Evolutionary conservation across 2,329 filamentous ascomycete genomes (phyloP).

Genomic region (Penicillium sp.): DNA sequence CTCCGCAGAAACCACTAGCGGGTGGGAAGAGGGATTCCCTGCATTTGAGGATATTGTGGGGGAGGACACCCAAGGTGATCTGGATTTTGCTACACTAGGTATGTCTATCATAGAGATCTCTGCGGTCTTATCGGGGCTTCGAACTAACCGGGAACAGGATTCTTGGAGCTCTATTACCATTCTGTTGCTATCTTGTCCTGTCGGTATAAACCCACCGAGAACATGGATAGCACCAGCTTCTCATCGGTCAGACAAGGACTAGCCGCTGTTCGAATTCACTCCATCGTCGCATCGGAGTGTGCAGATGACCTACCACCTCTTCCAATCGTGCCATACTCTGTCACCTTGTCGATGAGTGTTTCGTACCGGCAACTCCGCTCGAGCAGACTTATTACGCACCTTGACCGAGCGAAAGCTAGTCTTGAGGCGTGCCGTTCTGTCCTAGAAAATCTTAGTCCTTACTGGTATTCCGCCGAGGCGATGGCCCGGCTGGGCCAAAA

Average conservation of each 20-base stretch:
- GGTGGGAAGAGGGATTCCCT: slow-evolving; percentile 42
- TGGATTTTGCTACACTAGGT: slow-evolving; percentile 34
- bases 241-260: slow-evolving; percentile 56
- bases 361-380: slow-evolving; percentile 57
- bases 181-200: slow-evolving; percentile 57
- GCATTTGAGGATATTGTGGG: slow-evolving; percentile 37
- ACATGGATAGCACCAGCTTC: slow-evolving; percentile 46
- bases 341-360: slow-evolving; percentile 55
- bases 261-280: slow-evolving; percentile 56
- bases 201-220: slow-evolving; percentile 41
- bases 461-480: slow-evolving; percentile 43
- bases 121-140: not conserved
- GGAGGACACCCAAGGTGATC: slow-evolving; percentile 23
- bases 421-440: slow-evolving; percentile 38
- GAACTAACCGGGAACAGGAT: slow-evolving; percentile 31
- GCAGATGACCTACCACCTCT: slow-evolving; percentile 50
- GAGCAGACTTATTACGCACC: slow-evolving; percentile 46
- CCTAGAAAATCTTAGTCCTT: slow-evolving; percentile 34
- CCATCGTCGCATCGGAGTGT: slow-evolving; percentile 49
- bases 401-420: slow-evolving; percentile 35
- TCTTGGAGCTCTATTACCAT: slow-evolving; percentile 58
- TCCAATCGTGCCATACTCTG: slow-evolving; percentile 56
- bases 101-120: not conserved
- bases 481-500: slow-evolving; percentile 43
- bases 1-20: slow-evolving; percentile 31